Evolutionary conservation across 805 yeast species (phyloP), one percentile per base, ranked within the genome.

Genomic region (Candida dajiaensis): DNA sequence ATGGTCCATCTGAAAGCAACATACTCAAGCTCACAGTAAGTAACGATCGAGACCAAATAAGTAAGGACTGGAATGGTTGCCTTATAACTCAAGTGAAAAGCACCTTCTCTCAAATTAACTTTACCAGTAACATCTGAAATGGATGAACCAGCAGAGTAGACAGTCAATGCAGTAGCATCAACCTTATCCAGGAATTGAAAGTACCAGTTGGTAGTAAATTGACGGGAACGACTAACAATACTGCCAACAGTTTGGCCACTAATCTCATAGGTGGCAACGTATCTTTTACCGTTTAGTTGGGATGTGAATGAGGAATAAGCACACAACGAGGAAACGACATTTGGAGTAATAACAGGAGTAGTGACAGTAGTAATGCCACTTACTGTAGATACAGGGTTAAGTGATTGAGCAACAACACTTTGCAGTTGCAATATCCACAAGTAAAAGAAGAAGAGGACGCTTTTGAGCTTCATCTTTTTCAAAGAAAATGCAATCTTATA

Each of bases 71-170:
- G 38, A 33, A 47, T 15, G 1, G 43, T 29, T 12, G 45, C 47
- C 6, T 37, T 26, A 21, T 54, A 54, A 6, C 44, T 19, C 10
- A 44, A 44, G 22, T 48, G 23, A 28, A 50, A 46, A 3, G 53
- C 20, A 43, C 56, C 56, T 15, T 54, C 48, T 23, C 48, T 49
- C 12, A 52, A 37, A 44, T 54, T 52, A 16, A 48, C 54, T 6
- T 10, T 40, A 39, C 53, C 58, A 8, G 22, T 16, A 8, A 49
- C 13, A 38, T 45, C 33, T 8, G 33, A 6, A 15, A 54, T 31
- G 11, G 42, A 33, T 6, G 21, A 0, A n/a, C 57, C 57, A 15
- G 40, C 8, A 8, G 21, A 13, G 19, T 29, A 22, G 12, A 39
- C 46, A 5, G 28, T 29, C 28, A 54, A 50, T 7, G 41, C 48